Base-by-base conservation (phyloP, 306 rosid genomes). In the Begonia masoniana region DNA sequence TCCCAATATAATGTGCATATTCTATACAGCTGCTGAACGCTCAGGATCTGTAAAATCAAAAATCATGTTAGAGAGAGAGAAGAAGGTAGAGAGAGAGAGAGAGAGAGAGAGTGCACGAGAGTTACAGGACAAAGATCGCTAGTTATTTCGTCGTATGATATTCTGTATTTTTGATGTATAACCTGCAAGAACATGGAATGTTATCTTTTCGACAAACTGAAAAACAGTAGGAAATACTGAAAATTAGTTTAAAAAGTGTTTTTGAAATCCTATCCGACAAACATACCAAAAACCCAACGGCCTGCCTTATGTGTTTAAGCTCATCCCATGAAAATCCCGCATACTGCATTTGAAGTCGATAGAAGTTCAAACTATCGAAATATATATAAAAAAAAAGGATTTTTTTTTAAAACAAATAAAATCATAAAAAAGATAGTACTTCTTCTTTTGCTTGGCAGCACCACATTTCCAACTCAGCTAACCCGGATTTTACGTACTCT, bases 301-400 rank as follows among this genome's bases (percentile, higher is more conserved):
- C 86, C 73, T 92, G 99, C 68, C 99, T 83, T 57, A 92, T 92
- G 82, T 92, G 99, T 73, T 79, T 92, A 53, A 92, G 96, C 71
- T 92, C 99, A 76, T 92, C 99, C 99, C 99, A 92, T 41, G 99
- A 87, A 61, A 82, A 71, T 50, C 99, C 96, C 2, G 99, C 99
- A 74, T 83, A 92, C 99, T 92, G 87, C 71, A 74, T 10, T n/a
- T 4, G 49, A 11, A 10, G 15, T n/a, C 49, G 14, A 45, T 31
- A 45, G 3, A 3, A 10, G 1, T 45, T 45, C 4, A 45, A 1
- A 45, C 49, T n/a, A 45, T 45, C 9, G 9, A 31, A 31, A 31
- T 0, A 50, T n/a, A 15, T 16, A 15, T 15, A 16, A 15, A 50
- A 4, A n/a, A 6, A 14, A 50, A 49, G 15, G 15, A 13, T 1